phyloP scores from a whole-genome alignment of 441 rosid species.

The Syzygium malaccense region DNA sequence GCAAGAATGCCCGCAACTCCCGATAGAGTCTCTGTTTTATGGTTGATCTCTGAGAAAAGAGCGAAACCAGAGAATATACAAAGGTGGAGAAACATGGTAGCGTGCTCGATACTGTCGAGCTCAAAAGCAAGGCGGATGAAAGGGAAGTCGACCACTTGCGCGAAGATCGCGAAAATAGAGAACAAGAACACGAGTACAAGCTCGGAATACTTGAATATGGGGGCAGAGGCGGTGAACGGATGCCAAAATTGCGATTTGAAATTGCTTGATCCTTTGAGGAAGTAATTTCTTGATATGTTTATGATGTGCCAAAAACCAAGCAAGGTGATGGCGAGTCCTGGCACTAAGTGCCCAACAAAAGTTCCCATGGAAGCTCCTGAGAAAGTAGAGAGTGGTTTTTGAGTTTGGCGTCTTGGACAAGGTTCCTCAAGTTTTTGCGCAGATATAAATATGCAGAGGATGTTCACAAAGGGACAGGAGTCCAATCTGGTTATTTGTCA shows the following conservation, averaged over 20 bases:
- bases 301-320: slow-evolving; percentile 83
- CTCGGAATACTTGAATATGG: slow-evolving; percentile 43
- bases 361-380: slow-evolving; percentile 46
- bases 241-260: slow-evolving; percentile 47
- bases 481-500: slow-evolving; percentile 9
- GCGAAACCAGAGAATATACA: slow-evolving; percentile 59
- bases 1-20: slow-evolving; percentile 52
- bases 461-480: background rate
- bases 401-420: background rate
- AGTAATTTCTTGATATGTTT: slow-evolving; percentile 52
- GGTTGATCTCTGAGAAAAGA: slow-evolving; percentile 45
- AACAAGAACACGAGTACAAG: slow-evolving; percentile 42
- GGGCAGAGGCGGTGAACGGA: slow-evolving; percentile 29
- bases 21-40: slow-evolving; percentile 33
- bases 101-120: slow-evolving; percentile 68
- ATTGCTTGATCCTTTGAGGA: slow-evolving; percentile 36
- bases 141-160: slow-evolving; percentile 58
- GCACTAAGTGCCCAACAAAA: slow-evolving; percentile 62
- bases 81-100: slow-evolving; percentile 78
- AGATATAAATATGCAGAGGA: background rate
- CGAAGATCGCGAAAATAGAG: slow-evolving; percentile 45
- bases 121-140: slow-evolving; percentile 33
- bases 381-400: background rate
- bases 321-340: slow-evolving; percentile 56
- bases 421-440: slow-evolving; percentile 11